These are phyloP conservation scores for Peltaster fructicola DNA, from an alignment of 2,329 filamentous ascomycete species.

Conservation along the genomic window DNA sequence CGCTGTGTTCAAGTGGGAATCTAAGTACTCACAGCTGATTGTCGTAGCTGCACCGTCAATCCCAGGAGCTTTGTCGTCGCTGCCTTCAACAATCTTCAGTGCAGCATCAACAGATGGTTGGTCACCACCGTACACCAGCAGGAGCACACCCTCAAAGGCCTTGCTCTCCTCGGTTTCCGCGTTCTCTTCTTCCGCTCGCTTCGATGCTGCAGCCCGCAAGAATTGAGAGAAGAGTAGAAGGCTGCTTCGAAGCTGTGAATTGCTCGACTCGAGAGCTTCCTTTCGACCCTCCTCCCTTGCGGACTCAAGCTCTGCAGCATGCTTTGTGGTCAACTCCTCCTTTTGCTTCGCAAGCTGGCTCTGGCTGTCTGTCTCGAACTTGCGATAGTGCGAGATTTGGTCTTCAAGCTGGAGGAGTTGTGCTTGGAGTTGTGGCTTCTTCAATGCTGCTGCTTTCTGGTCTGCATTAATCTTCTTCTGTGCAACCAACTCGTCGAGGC, in stretches of 20 bases:
- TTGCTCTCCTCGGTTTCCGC: conserved; percentile 54
- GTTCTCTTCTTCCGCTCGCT: conserved; percentile 52
- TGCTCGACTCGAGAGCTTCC: conserved; percentile 31
- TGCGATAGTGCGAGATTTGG: conserved; percentile 56
- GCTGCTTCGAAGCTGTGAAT: conserved; percentile 38
- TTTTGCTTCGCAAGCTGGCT: conserved; percentile 41
- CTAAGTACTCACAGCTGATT: conserved; percentile 49
- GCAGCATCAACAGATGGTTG: conserved; percentile 56
- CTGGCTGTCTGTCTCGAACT: conserved; percentile 56
- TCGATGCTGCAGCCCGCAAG: conserved; percentile 58
- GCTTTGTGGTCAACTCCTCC: conserved; percentile 33
- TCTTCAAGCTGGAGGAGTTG: conserved; percentile 56
- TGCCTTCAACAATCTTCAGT: conserved; percentile 58
- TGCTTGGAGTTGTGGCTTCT: conserved; percentile 55
- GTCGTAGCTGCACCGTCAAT: conserved; percentile 47
- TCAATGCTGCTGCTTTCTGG: conserved; percentile 58
- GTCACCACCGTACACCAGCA: conserved; percentile 65
- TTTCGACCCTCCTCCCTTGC: conserved; percentile 36
- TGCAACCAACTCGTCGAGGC: conserved; percentile 55
- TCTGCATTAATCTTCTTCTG: conserved; percentile 62
- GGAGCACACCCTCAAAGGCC: conserved; percentile 63
- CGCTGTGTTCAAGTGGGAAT: too few species aligned
- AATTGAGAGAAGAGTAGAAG: conserved; percentile 62
- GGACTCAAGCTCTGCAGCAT: conserved; percentile 40
- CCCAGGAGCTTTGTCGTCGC: conserved; percentile 46